Evolutionary conservation across 2,329 filamentous ascomycete species (phyloP), one percentile per base, ranked within the genome.

Genomic region (Calonectria hongkongensis): DNA sequence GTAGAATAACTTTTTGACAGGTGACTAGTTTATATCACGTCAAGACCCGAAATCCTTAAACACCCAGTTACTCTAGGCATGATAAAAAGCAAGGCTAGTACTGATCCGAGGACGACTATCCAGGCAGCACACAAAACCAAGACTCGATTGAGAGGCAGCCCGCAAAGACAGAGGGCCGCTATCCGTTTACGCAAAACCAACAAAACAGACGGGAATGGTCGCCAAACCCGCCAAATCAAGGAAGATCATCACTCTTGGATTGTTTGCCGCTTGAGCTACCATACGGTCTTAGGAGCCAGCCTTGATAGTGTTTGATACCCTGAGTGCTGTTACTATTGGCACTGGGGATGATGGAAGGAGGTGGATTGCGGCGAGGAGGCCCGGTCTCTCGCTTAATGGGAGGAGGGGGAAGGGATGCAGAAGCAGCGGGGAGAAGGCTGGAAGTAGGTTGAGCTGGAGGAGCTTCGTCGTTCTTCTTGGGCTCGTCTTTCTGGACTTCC

Each of bases 361-460:
- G 80, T 48, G 77, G 78, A 56, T 79, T 86, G 84, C 77, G 80
- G 60, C 79, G 76, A 83, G 84, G 70, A 48, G 73, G 70, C 25
- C 74, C 78, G 7, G 79, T 71, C 69, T 85, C 82, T 71, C 79
- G 78, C 76, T 83, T 85, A 28, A 79, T 66, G 47, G 83, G 83
- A 47, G 77, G 82, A 43, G 82, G 80, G 33, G 85, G 84, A 21
- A 85, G 76, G 18, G 85, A 86, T 36, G 84, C 78, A 27, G 82
- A 83, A 18, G 84, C 82, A 51, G 84, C 83, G 41, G 85, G 84
- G 45, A 86, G 81, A n/a, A 82, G 76, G 65, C 83, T 83, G n/a
- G 76, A 74, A 28, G 78, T 76, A 33, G 75, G 75, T 4, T 72
- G 74, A 21, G 73, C 62, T 15, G 75, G 74, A 50, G 72, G 63